These are phyloP conservation scores for Yamadazyma mexicana DNA, from an alignment of 1,139 yeast genomes.

Conservation along the genomic window DNA sequence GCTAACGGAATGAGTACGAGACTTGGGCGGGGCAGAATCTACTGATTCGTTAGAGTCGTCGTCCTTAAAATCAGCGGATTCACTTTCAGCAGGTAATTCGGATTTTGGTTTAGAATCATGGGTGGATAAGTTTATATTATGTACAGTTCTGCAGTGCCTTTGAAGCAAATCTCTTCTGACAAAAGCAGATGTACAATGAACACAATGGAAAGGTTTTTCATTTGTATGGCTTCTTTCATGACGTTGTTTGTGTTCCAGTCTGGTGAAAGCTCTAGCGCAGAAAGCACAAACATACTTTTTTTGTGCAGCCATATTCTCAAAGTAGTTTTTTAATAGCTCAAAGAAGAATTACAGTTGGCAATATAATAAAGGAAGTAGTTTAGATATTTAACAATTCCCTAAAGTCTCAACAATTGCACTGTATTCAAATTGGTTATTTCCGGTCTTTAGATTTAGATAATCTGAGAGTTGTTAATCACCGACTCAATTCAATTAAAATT, in stretches of 20 bases:
- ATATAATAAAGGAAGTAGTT: constrained; percentile 9
- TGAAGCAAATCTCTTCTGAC: constrained; percentile 75
- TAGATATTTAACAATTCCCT: constrained; percentile 2
- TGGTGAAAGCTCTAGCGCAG: constrained; percentile 77
- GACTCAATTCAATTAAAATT: background rate
- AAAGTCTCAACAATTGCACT: constrained; percentile 15
- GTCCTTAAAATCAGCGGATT: background rate
- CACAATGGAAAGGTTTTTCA: constrained; percentile 78
- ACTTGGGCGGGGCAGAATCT: constrained; percentile 1
- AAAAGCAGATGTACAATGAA: constrained; percentile 68
- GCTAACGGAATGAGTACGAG: constrained; percentile 9
- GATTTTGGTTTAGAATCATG: background rate
- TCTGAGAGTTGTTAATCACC: background rate
- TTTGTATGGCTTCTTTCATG: constrained; percentile 85
- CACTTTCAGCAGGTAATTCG: background rate
- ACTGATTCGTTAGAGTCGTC: background rate
- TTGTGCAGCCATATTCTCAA: constrained; percentile 47
- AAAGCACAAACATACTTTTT: constrained; percentile 75
- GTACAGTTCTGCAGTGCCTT: constrained; percentile 79
- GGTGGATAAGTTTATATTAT: constrained; percentile 30
- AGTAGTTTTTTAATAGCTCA: background rate
- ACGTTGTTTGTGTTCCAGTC: constrained; percentile 79
- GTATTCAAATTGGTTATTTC: background rate
- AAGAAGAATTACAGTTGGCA: constrained; percentile 3
- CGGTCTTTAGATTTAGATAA: too few species aligned